Conservation (phyloP, 2,329 filamentous ascomycete species). For the Boeremia exigua region DNA sequence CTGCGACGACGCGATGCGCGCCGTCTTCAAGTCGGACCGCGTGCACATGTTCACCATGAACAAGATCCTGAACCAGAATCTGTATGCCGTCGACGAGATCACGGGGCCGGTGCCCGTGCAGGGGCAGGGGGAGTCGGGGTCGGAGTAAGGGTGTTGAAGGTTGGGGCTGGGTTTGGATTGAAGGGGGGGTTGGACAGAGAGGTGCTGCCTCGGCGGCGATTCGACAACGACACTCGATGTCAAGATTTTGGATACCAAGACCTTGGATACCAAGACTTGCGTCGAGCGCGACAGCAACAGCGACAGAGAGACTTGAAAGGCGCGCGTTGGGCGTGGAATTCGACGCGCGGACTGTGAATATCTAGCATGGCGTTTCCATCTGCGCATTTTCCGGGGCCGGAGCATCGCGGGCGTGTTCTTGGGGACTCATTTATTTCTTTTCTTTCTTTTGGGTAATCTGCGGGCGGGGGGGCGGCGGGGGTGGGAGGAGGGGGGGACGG, state of each 20-base stretch:
- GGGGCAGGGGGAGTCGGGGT: not conserved
- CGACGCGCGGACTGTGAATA: conserved; percentile 10
- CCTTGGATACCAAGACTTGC: no score
- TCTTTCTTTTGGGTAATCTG: no score
- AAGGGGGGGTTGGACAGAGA: no score
- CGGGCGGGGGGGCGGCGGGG: no score
- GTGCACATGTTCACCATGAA: conserved; percentile 99
- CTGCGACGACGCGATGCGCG: conserved; percentile 90
- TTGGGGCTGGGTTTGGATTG: not conserved
- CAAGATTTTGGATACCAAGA: no score
- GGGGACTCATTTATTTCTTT: not conserved
- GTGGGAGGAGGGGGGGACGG: no score
- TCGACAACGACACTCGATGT: no score
- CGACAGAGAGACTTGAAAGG: no score
- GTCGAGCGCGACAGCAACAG: no score
- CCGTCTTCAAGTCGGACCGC: conserved; percentile 87
- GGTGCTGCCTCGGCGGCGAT: no score
- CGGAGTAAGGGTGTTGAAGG: not conserved
- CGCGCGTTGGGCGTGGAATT: no score
- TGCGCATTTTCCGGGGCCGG: conserved; percentile 12
- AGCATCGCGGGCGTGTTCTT: conserved; percentile 4
- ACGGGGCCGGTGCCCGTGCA: not conserved
- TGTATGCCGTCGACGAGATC: conserved; percentile 80
- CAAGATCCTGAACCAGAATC: conserved; percentile 87
- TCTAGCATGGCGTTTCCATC: conserved; percentile 15